Base-by-base conservation (phyloP, 2,329 filamentous ascomycete species). In the Bipolaris bicolor region DNA sequence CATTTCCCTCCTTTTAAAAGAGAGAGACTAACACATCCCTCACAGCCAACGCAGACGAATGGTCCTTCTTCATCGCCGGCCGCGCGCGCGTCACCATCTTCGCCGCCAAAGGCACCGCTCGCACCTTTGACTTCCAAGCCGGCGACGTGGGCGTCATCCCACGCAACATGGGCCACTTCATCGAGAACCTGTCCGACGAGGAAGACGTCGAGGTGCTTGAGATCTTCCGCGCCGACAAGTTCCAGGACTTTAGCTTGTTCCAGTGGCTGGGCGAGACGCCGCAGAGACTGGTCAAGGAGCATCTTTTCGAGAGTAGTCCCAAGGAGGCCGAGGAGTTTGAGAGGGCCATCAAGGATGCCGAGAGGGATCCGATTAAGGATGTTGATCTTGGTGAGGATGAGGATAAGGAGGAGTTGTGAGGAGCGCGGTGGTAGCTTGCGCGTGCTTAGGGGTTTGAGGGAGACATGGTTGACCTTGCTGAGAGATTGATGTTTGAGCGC, bases 91-190 rank as follows among this genome's bases (percentile, higher is more conserved):
- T 92, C 13, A 92, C 90, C 13, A 84, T 93, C 63, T 93, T 92
- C 69, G 88, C 85, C 0, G 83, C 89, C 2, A 84, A 89, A 64
- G 85, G 87, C 26, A 85, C 80, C 20, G 89, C 90, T 0, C 82
- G 89, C 22, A 93, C 90, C 0, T 93, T 93, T 69, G 87, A 93
- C 77, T 93, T 90, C 74, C 78, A 83, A 5, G 83, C 88, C 1
- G 90, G 90, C 1, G 90, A 93, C 66, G 88, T 92, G 0, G 90
- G 88, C 13, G 90, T 92, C 61, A 89, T 93, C 5, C 90, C 90
- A 0, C 82, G 73, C 68, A 91, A 90, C 71, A 91, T 90, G 82
- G 90, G 88, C 3, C 90, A 93, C 71, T 93, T 91, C 71, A 89
- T 94, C 52, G 90, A 94, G 81, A 92, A 92, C 66, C 85, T 91